phyloP scores from a whole-genome alignment of 1,139 yeast species.

The Debaryomyces udenii region DNA sequence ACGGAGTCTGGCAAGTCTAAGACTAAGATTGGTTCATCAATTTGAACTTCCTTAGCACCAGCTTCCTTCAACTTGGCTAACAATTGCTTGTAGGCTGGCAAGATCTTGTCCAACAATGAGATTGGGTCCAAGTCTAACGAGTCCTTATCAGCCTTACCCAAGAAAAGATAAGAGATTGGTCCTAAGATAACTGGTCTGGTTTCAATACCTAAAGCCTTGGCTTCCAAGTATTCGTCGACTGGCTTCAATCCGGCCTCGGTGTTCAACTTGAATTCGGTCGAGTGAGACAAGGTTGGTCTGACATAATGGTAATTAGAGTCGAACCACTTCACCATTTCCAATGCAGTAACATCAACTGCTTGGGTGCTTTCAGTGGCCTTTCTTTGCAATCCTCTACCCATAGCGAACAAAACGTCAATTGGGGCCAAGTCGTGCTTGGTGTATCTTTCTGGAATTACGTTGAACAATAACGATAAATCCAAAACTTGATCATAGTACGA shows the following conservation, averaged over 20 bases:
- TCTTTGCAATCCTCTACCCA: slow-evolving; percentile 99
- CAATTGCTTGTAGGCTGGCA: slow-evolving; percentile 91
- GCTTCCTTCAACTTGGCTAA: slow-evolving; percentile 86
- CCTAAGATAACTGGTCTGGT: slow-evolving; percentile 98
- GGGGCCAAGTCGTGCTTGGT: slow-evolving; percentile 86
- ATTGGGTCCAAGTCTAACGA: slow-evolving; percentile 94
- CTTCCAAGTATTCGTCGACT: slow-evolving; percentile 96
- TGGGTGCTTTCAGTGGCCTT: slow-evolving; percentile 84
- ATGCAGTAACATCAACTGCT: slow-evolving; percentile 97
- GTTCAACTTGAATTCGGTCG: slow-evolving; percentile 93
- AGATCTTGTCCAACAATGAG: slow-evolving; percentile 79
- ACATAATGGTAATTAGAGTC: slow-evolving; percentile 99
- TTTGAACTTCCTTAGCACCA: slow-evolving; percentile 94
- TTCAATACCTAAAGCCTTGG: slow-evolving; percentile 92
- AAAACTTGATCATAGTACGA: slow-evolving; percentile 97
- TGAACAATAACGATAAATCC: slow-evolving; percentile 90
- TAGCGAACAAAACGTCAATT: slow-evolving; percentile 93
- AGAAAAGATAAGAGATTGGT: slow-evolving; percentile 90
- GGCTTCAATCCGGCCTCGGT: slow-evolving; percentile 79
- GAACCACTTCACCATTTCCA: slow-evolving; percentile 99
- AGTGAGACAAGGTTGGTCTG: slow-evolving; percentile 97
- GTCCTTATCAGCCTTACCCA: slow-evolving; percentile 99
- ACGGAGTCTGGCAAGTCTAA: slow-evolving; percentile 87
- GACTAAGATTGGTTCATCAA: slow-evolving; percentile 96
- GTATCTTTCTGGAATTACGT: slow-evolving; percentile 96